phyloP scores from a whole-genome alignment of 106 monocot species.

The Triglochin maritima region DNA sequence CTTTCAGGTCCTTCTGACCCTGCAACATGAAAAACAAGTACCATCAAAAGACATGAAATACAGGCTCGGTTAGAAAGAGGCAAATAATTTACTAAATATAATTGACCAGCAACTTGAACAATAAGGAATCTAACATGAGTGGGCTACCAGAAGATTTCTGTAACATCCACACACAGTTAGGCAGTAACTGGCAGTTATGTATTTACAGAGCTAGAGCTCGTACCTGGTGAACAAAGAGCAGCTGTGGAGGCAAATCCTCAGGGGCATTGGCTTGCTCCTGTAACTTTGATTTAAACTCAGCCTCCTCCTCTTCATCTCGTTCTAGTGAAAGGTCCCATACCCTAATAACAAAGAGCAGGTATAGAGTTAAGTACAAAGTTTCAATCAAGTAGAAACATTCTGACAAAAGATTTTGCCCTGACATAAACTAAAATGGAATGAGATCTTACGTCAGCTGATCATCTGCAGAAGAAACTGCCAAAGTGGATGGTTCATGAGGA shows the following conservation, averaged over 20 bases:
- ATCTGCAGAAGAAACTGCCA: constrained; percentile 85
- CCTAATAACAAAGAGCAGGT: constrained; percentile 22
- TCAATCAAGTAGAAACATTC: too few species aligned
- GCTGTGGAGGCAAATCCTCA: constrained; percentile 86
- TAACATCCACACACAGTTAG: too few species aligned
- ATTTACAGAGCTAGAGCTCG: too few species aligned
- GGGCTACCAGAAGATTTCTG: too few species aligned
- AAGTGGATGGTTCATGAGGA: constrained; percentile 88
- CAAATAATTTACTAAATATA: neutral
- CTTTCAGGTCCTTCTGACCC: constrained; percentile 91
- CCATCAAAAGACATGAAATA: neutral
- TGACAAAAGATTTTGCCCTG: too few species aligned
- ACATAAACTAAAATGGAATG: too few species aligned
- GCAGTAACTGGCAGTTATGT: too few species aligned
- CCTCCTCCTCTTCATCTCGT: constrained; percentile 92
- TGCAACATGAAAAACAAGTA: constrained; percentile 16
- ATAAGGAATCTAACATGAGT: too few species aligned
- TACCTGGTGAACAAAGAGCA: constrained; percentile 98
- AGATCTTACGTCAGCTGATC: constrained; percentile 77
- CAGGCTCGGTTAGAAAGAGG: too few species aligned
- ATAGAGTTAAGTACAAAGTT: too few species aligned
- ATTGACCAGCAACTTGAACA: neutral
- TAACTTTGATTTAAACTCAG: constrained; percentile 70
- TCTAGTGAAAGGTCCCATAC: constrained; percentile 96
- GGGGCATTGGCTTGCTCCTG: constrained; percentile 84